Evolutionary conservation across 805 yeast species (phyloP), one percentile per base, ranked within the genome.

Genomic region (Candida silvicultrix): DNA sequence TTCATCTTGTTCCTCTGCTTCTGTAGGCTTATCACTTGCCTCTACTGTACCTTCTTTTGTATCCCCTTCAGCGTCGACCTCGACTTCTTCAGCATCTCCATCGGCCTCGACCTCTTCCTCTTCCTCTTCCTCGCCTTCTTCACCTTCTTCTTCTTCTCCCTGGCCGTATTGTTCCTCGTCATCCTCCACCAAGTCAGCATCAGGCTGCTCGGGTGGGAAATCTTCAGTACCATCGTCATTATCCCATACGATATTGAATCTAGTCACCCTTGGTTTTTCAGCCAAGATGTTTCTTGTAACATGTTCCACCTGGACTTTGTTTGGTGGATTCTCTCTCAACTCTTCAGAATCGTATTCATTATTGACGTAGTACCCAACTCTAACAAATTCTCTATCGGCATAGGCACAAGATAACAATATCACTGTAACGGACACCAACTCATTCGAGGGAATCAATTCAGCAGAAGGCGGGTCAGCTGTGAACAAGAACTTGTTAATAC

Each of bases 191-290:
- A 76, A 75, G 40, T 75, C 82, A 1, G 74, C 83, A 38, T 78
- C 87, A 7, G 74, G 79, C 55, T 83, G 88, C 52, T 84, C 89
- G 2, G 94, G 94, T 12, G 92, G 95, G 55, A 77, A 85, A 44
- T 81, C 81, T 44, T 85, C 89, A 5, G 71, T 71, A 48, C 69
- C 77, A 31, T 71, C 78, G 45, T 81, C 89, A 49, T 85, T 86
- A 62, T 89, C 96, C 99, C 99, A 94, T 3, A 89, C 95, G 46
- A 94, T 94, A 64, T 94, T 94, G 68, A 94, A 94, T 52, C 97
- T 74, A 7, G 99, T 94, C 37, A 94, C 99, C 55, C 98, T 75
- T 38, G 99, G 99, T 69, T 94, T 94, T 63, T 94, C 98, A 4
- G 98, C 98, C 47, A 94, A 71, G 34, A 94, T 86, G 65, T 92